Evolutionary conservation across 163 green algal genomes (phyloP).

Genomic region (Coccomyxa subellipsoidea): DNA sequence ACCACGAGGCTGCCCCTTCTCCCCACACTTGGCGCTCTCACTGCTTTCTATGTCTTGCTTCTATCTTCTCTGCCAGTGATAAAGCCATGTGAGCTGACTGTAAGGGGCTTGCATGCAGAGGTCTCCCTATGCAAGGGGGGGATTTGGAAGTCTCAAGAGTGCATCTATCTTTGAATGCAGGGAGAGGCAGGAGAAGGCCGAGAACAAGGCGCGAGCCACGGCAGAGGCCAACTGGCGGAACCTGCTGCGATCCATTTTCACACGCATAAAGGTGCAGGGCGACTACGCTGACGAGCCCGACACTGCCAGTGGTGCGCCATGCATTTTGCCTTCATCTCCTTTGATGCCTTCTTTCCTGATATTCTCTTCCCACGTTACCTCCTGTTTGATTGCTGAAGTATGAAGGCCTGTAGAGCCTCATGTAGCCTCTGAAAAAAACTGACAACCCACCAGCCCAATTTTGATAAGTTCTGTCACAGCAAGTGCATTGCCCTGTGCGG

Average conservation of each 20-base stretch:
- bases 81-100: no score
- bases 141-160: no score
- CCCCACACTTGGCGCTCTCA: no score
- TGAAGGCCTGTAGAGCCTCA: neutral
- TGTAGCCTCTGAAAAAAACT: neutral
- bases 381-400: neutral
- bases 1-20: no score
- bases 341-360: neutral
- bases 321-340: neutral
- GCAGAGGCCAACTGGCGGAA: conserved; percentile 21
- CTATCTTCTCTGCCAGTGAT: no score
- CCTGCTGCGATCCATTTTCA: conserved; percentile 34
- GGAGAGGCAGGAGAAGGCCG: conserved; percentile 19
- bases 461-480: neutral
- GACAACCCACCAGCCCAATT: neutral
- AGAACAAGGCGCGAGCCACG: conserved; percentile 9
- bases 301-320: neutral
- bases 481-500: no score
- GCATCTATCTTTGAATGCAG: conserved; percentile 22
- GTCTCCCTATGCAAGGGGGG: no score
- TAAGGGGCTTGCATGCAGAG: no score
- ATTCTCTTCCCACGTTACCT: neutral
- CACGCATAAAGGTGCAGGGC: conserved; percentile 31
- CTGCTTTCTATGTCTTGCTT: no score
- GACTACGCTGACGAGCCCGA: conserved; percentile 18